Evolutionary conservation across 2,329 filamentous ascomycete genomes (phyloP), one percentile per base, ranked within the genome.

Genomic region (Colletotrichum sp.): DNA sequence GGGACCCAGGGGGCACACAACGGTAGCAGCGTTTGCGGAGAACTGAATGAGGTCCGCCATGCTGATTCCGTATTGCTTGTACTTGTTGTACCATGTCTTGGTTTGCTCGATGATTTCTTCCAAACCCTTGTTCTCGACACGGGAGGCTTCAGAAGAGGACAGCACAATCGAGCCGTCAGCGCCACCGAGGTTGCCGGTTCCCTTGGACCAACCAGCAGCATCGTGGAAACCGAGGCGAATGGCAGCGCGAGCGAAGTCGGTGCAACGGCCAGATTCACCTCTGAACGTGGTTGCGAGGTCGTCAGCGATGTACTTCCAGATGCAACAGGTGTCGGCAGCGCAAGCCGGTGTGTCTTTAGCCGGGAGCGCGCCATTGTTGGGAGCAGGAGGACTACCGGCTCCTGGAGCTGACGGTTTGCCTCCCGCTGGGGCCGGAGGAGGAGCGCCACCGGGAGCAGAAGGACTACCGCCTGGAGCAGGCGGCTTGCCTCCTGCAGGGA

Each of bases 1-100:
- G 2, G 90, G 90, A 4, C 85, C 85, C 7, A 85, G 81, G 13
- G 85, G 85, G 68, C 85, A 86, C 14, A 87, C 85, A 5, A 89
- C 85, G 7, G 88, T 87, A 21, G 88, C 90, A 43, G 89, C 83
- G 72, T 81, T 89, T 81, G 84, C 84, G 2, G 87, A 88, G 79
- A 90, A 87, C 79, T 91, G 89, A 30, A 90, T 86, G 4, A 92
- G 83, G 77, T 92, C 90, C 32, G 89, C 90, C 77, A 88, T 88
- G 3, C 86, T 84, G 28, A 92, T 85, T 13, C 80, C 78, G 12
- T 78, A 82, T 26, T 60, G 34, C 48, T 72, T 60, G 77, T 86
- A 89, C 75, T 87, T 85, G 32, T 80, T 61, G 74, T 86, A 86
- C 73, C 89, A 84, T 4, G 74, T 73, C 24, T 83, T 79, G 18